A percentile compares a stretch with the other conserved stretches of the same genome.
phyloP scores from a whole-genome alignment of 192 early-diverging fungal species.

The Coemansia sp. region DNA sequence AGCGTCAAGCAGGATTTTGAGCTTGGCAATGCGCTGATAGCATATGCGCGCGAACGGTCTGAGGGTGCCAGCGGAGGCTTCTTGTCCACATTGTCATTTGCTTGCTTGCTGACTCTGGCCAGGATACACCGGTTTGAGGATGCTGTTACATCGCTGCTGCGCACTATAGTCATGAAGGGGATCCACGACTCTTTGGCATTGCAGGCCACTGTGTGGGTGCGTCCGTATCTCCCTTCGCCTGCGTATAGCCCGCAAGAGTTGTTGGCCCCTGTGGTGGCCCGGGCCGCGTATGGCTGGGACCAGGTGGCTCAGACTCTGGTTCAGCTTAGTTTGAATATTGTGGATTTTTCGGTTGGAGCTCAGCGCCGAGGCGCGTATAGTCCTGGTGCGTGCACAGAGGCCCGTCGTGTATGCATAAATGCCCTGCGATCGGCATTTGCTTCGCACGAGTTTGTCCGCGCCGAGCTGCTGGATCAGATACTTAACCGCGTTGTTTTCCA shows the following conservation, averaged over 20 bases:
- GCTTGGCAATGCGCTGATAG: slow-evolving; percentile 27
- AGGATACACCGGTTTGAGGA: slow-evolving; percentile 72
- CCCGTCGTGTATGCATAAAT: slow-evolving; percentile 11
- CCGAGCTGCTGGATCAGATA: slow-evolving; percentile 72
- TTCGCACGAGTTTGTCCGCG: slow-evolving; percentile 66
- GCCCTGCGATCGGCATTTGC: slow-evolving; percentile 40
- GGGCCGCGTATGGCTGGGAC: slow-evolving; percentile 47
- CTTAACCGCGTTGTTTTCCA: slow-evolving; percentile 30
- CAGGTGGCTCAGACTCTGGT: slow-evolving; percentile 48
- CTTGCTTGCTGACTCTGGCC: slow-evolving; percentile 66
- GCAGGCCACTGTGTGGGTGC: slow-evolving; percentile 15
- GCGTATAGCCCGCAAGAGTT: slow-evolving; percentile 9
- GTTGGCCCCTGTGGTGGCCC: slow-evolving; percentile 22
- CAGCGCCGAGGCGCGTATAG: slow-evolving; percentile 20
- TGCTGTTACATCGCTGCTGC: slow-evolving; percentile 44
- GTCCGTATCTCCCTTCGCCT: slow-evolving; percentile 10
- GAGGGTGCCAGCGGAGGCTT: slow-evolving; percentile 45
- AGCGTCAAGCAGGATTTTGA: slow-evolving; percentile 74
- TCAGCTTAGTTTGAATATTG: slow-evolving; percentile 30
- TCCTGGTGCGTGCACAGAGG: slow-evolving; percentile 16
- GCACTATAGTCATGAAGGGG: slow-evolving; percentile 19
- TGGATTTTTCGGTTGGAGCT: slow-evolving; percentile 21
- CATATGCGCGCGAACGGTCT: slow-evolving; percentile 55
- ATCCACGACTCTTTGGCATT: slow-evolving; percentile 25
- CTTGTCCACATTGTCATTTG: slow-evolving; percentile 64